Conservation (phyloP, 2,329 filamentous ascomycete species). For the Teratosphaeria gauchensis region DNA sequence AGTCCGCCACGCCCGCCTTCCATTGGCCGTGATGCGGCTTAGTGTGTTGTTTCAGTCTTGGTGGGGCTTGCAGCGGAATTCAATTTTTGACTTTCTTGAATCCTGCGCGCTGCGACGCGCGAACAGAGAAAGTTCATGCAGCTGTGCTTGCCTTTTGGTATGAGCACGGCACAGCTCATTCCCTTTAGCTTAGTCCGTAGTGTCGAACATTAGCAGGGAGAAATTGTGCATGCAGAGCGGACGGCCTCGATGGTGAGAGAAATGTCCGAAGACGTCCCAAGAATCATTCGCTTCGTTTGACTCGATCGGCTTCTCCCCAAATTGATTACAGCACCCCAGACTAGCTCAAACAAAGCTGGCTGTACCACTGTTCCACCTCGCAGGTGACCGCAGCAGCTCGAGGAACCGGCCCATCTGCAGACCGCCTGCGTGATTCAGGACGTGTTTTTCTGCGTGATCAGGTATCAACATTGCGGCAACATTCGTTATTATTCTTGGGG, state of each 20-base stretch:
- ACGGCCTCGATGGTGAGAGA: neutral
- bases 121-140: neutral
- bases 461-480: neutral
- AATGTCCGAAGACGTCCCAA: neutral
- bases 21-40: neutral
- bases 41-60: neutral
- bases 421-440: neutral
- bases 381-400: neutral
- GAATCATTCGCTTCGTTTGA: neutral
- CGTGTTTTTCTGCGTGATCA: conserved; percentile 1
- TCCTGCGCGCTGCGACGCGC: neutral
- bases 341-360: neutral
- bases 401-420: neutral
- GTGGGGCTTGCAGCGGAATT: neutral
- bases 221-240: too few species aligned
- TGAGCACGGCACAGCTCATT: too few species aligned
- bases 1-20: neutral
- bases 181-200: too few species aligned
- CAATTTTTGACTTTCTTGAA: neutral
- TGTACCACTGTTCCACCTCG: neutral
- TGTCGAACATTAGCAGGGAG: too few species aligned
- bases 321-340: neutral
- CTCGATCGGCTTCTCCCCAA: neutral
- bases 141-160: neutral
- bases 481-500: neutral